These are phyloP conservation scores for Pestalotiopsis fici DNA, from an alignment of 2,329 filamentous ascomycete genomes.

Conservation along the genomic window DNA sequence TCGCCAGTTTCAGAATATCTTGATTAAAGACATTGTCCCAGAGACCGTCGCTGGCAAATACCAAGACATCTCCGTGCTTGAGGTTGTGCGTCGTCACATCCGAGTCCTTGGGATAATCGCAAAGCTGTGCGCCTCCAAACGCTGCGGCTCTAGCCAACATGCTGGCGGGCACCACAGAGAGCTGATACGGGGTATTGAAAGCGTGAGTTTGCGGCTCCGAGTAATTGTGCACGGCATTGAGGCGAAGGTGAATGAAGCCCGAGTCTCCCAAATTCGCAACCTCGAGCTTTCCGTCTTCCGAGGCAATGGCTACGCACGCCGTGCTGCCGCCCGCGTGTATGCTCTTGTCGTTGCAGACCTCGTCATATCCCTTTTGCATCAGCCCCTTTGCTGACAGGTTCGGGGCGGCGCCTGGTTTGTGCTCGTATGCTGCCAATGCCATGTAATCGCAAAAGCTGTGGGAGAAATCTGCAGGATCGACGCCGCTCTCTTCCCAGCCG, in stretches of 20 bases:
- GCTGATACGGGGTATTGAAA: slow-evolving; percentile 96
- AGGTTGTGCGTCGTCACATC: slow-evolving; percentile 75
- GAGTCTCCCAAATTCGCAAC: slow-evolving; percentile 96
- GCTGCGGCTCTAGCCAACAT: slow-evolving; percentile 78
- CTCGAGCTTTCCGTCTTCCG: slow-evolving; percentile 73
- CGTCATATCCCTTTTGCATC: slow-evolving; percentile 83
- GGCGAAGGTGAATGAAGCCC: slow-evolving; percentile 83
- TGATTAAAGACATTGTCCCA: slow-evolving; percentile 95
- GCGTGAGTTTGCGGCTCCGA: slow-evolving; percentile 90
- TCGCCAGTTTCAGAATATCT: slow-evolving; percentile 81
- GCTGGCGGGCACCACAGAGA: slow-evolving; percentile 81
- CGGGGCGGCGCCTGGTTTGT: slow-evolving; percentile 34
- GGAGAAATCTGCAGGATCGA: slow-evolving; percentile 94
- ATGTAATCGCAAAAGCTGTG: slow-evolving; percentile 93
- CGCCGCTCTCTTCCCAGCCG: slow-evolving; percentile 88
- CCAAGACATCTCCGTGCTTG: slow-evolving; percentile 87
- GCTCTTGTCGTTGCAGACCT: slow-evolving; percentile 70
- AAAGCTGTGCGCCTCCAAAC: slow-evolving; percentile 80
- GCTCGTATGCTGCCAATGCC: slow-evolving; percentile 71
- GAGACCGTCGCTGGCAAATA: slow-evolving; percentile 92
- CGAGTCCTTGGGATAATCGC: slow-evolving; percentile 83
- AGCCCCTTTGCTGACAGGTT: slow-evolving; percentile 65
- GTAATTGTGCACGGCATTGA: slow-evolving; percentile 81
- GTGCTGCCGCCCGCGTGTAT: slow-evolving; percentile 88
- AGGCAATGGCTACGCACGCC: slow-evolving; percentile 81